A percentile compares a stretch with the other conserved stretches of the same genome.
phyloP scores from a whole-genome alignment of 2,329 filamentous ascomycete genomes.

The Diaporthe vaccinii region DNA sequence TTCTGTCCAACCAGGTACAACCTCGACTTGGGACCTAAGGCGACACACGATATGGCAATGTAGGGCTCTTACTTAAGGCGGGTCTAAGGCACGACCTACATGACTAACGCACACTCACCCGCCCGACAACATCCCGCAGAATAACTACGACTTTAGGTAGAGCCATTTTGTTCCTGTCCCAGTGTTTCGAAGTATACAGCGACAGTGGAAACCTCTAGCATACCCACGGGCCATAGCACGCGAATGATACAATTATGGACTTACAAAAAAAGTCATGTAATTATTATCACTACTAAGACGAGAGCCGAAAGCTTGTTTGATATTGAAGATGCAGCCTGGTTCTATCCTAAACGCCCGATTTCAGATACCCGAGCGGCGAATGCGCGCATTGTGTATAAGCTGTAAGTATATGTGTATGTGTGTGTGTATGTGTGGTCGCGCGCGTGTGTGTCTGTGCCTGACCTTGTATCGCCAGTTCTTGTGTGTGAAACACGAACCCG shows the following conservation, averaged over 20 bases:
- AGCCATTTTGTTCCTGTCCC: neutral
- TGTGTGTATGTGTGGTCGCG: neutral
- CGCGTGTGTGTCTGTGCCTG: constrained; percentile 29
- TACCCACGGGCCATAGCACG: neutral
- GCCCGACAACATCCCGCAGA: neutral
- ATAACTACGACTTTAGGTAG: neutral
- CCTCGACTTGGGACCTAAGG: neutral
- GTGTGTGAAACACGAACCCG: neutral
- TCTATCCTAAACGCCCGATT: constrained; percentile 30
- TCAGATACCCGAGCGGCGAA: neutral
- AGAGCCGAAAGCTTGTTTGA: neutral
- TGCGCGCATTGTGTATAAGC: constrained; percentile 5
- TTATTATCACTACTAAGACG: neutral
- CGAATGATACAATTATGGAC: neutral
- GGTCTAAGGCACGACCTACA: too few species aligned
- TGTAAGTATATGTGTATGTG: constrained; percentile 19
- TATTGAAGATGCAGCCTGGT: neutral
- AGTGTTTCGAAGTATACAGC: neutral
- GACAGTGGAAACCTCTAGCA: too few species aligned
- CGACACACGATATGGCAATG: neutral
- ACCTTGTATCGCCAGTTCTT: neutral
- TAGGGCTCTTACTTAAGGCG: neutral
- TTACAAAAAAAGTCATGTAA: neutral
- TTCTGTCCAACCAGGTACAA: neutral
- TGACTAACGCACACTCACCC: neutral